Base-by-base conservation (phyloP, 2,329 filamentous ascomycete species). In the Lecanicillium sp. region DNA sequence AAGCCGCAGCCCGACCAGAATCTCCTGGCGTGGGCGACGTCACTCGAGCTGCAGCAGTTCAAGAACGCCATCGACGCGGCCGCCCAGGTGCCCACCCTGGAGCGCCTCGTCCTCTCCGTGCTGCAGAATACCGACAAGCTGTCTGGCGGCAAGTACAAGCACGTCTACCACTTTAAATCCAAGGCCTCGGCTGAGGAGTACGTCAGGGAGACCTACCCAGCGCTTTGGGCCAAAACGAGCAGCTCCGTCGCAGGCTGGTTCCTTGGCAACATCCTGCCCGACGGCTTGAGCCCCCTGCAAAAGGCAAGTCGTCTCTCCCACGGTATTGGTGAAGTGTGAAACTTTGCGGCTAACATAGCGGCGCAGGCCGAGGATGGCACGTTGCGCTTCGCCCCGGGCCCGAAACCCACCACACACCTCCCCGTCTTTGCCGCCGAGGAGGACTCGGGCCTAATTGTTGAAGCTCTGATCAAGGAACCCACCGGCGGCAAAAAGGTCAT, bases 81-180 rank as follows among this genome's bases (percentile, higher is more conserved):
- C 1, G 60, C 63, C 0, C 55, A 56, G 4, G 45, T 68, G 1
- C 42, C 51, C 0, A 59, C 54, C 0, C 50, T 73, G 2, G 61
- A 72, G 29, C 55, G 64, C 4, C 62, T 73, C 14, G 51, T 74
- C 3, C 51, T 68, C 2, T 71, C 67, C 4, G 61, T 60, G 0
- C 51, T 73, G 0, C 58, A 61, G 2, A 55, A 69, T 52, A 58
- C 60, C 1, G 57, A 52, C 7, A 67, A 64, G 49, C 63, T 60
- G 58, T 68, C 63, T n/a, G 55, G 55, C 9, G 70, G 70, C 0
- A 68, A 69, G 51, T 71, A 71, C 47, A 63, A 48, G 3, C 55
- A 60, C 12, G 64, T 70, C 1, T 65, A 66, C 40, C 68, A 73
- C 52, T 71, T 69, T 48, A 66, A 72, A 33, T 56, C 60, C 11